Base-by-base conservation (phyloP, 2,329 filamentous ascomycete species). In the Apiospora saccharicola region DNA sequence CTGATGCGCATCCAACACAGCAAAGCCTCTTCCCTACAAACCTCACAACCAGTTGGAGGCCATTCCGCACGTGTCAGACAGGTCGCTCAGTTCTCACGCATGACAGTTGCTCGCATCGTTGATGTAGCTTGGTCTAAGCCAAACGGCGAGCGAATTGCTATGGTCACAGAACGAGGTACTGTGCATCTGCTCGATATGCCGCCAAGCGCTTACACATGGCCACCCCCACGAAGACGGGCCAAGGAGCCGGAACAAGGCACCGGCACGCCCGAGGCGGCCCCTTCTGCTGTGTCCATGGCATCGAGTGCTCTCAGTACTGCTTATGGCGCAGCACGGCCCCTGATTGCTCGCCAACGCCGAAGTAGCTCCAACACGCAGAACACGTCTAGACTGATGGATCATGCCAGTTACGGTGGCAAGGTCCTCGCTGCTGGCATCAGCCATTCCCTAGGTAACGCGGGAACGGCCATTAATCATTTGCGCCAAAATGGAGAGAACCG, bases 131-230 rank as follows among this genome's bases (percentile, higher is more conserved):
- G 96, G 96, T 92, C 93, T 1, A 89, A 90, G 71, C 94, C 94
- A 4, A 91, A 92, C 71, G 94, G 94, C 30, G 94, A 97, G 79
- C 92, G 93, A 72, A 85, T 97, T 51, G 96, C 95, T 1, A 91
- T 99, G 83, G 91, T 98, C 37, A 98, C 96, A 0, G 94, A 97
- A 78, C 93, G 95, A 76, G 95, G 96, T n/a, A 99, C 96, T 12
- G 91, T 98, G 14, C 96, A 99, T 82, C 89, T 98, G 61, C 92
- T 98, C 75, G 94, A 98, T 76, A 90, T 98, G 82, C 94, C 95
- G 12, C 87, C 90, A 67, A 93, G 90, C 74, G 94, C 94, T 5
- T 96, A 95, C 77, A 91, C 93, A 75, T 98, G 95, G 95, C 95
- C 95, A 53, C 94, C 95, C 34, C 91, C 90, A 57, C 87, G 89